Base-by-base conservation (phyloP, 1,139 yeast genomes). In the Scheffersomyces illinoinensis region DNA sequence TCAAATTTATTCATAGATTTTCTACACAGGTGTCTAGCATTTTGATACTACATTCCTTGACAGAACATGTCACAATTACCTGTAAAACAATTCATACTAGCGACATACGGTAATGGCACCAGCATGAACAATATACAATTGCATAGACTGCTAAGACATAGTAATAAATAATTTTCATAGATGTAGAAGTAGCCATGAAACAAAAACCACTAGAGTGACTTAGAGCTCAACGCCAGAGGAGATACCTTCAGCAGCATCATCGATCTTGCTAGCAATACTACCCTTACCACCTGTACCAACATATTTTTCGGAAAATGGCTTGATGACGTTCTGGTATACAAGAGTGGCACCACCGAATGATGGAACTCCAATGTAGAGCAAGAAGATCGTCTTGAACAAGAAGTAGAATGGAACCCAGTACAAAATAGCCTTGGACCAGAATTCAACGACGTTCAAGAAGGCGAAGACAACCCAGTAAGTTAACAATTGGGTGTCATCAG, bases 381-480 rank as follows among this genome's bases (percentile, higher is more conserved):
- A 88, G 77, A 91, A 88, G 58, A 91, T 67, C 59, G 98, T 91
- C 86, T 95, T 95, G 83, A 95, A 85, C 71, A 95, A 85, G 86
- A 93, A 95, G 85, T 95, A 95, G 75, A 95, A 93, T 70, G 99
- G 99, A 67, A 95, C 77, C 96, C 97, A 91, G 83, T 91, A 91
- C 64, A 93, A 84, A 67, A 96, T 89, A 51, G 97, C 89, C 71
- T 88, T 86, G 62, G 97, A 89, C 98, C 98, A 95, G 84, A 92
- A 95, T 79, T 95, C 99, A 69, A 92, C 71, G 56, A 95, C 95
- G 73, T 89, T 91, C 79, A 95, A 86, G 69, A 87, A 88, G 46
- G 98, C 97, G 73, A 91, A 95, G 43, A 95, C 97, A 61, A 95
- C 97, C 99, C 99, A 95, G 77, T 95, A 93, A 48, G 97, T 90